Base-by-base conservation (phyloP, 129 eudicot species). In the Arctium lappa region DNA sequence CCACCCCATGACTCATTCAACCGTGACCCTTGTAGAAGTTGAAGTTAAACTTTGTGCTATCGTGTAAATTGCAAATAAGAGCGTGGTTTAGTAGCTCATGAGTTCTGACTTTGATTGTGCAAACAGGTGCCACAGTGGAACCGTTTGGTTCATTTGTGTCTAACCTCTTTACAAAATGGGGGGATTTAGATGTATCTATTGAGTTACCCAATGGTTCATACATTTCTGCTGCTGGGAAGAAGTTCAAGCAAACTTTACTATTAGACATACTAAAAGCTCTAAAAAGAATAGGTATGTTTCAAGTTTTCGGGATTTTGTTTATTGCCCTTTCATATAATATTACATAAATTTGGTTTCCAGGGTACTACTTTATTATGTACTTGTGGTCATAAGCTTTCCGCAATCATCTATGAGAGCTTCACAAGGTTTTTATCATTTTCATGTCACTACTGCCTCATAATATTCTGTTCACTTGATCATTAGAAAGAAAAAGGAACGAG, bases 141-240 rank as follows among this genome's bases (percentile, higher is more conserved):
- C 99, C 99, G 2, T 95, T 89, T 77, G 99, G 99, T 77, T 95
- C 99, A 37, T 95, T 93, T 88, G 94, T 89, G 46, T 93, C 99
- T 11, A 84, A 93, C 83, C 99, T 95, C 39, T 95, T 91, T 36
- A 87, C 99, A 71, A 94, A 82, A 83, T 95, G 99, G 99, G 98
- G 99, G 16, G 99, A 95, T 90, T 80, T 95, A 81, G 99, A 95
- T 86, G 86, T 95, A 77, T 95, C 99, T 1, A 86, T 95, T 6
- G 98, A 95, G 85, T 38, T 95, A 73, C 70, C 87, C 8, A 95
- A 90, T 70, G 92, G 93, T 32, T 82, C 90, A 42, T 76, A 83
- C 73, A 93, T 95, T 72, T 71, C 92, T 69, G 71, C 89, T 31
- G 86, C 90, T 77, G 95, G 92, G 42, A 93, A 82, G 85, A 91